Percentiles rank a stretch among this genome's conserved stretches.
Evolutionary conservation across 2,329 filamentous ascomycete species (phyloP).

Genomic region (Monilinia vaccinii-corymbosi): DNA sequence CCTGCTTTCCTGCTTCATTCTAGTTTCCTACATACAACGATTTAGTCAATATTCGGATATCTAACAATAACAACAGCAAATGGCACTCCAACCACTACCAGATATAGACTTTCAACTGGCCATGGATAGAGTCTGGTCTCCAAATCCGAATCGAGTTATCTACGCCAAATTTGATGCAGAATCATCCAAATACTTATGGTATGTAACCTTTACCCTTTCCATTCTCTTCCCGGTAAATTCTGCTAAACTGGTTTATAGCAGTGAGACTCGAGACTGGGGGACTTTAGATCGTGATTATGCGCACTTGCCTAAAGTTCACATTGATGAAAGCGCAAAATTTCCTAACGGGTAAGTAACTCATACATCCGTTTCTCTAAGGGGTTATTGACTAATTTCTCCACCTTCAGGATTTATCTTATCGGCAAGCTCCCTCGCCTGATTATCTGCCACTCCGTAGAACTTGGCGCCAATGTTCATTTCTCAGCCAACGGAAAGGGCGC

Average conservation of each 20-base stretch:
- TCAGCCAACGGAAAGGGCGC: no score
- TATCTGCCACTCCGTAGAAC: not conserved
- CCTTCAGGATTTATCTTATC: not conserved
- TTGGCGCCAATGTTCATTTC: not conserved
- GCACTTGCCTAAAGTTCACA: not conserved
- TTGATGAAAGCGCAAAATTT: not conserved
- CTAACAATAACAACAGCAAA: not conserved
- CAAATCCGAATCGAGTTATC: not conserved
- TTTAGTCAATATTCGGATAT: not conserved
- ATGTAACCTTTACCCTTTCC: not conserved
- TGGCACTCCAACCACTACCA: not conserved
- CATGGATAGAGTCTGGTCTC: not conserved
- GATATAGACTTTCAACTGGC: not conserved
- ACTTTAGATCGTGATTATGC: not conserved
- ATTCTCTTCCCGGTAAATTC: not conserved
- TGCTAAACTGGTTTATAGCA: not conserved
- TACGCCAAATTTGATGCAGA: not conserved
- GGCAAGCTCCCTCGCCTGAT: not conserved
- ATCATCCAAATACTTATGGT: not conserved
- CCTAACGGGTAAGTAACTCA: not conserved
- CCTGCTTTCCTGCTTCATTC: not conserved
- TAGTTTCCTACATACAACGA: not conserved
- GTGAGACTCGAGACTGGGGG: not conserved
- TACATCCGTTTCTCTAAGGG: not conserved
- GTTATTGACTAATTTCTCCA: not conserved